phyloP scores from a whole-genome alignment of 108 stramenopile species.

The Parmales sp. region DNA sequence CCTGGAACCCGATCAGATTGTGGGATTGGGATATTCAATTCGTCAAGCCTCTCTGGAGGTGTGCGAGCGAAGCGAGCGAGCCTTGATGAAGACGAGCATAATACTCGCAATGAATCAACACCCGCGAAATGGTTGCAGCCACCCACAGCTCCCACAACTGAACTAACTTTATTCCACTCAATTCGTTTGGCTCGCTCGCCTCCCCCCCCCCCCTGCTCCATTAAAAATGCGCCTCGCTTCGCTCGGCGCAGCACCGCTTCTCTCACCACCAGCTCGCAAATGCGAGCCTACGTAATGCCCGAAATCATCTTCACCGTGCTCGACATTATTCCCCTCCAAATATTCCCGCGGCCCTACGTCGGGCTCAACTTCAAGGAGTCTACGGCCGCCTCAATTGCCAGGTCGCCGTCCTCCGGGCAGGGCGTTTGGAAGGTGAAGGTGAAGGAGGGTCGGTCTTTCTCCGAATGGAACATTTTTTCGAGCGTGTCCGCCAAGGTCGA shows the following conservation, averaged over 20 bases:
- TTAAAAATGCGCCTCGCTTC: no score
- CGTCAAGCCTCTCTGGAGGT: neutral
- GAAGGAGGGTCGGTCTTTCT: neutral
- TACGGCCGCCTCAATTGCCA: neutral
- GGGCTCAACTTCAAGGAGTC: neutral
- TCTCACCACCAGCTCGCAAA: neutral
- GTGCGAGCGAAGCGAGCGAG: no score
- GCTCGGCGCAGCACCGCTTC: no score
- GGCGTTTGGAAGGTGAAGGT: conserved; percentile 1
- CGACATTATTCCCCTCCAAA: neutral
- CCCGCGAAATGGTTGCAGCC: no score
- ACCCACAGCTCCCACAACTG: no score
- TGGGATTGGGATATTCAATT: conserved; percentile 4
- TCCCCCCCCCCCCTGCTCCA: no score
- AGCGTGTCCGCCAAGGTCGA: neutral
- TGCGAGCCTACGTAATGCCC: neutral
- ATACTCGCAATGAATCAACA: no score
- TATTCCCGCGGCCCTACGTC: conserved; percentile 3
- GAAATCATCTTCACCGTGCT: neutral
- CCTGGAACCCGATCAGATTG: neutral
- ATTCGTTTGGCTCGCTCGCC: no score
- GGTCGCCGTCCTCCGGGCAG: neutral
- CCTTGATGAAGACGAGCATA: no score
- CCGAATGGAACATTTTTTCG: neutral
- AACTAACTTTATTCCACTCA: no score